Conservation (phyloP, 208 protist genomes). For the Novymonas esmeraldas region DNA sequence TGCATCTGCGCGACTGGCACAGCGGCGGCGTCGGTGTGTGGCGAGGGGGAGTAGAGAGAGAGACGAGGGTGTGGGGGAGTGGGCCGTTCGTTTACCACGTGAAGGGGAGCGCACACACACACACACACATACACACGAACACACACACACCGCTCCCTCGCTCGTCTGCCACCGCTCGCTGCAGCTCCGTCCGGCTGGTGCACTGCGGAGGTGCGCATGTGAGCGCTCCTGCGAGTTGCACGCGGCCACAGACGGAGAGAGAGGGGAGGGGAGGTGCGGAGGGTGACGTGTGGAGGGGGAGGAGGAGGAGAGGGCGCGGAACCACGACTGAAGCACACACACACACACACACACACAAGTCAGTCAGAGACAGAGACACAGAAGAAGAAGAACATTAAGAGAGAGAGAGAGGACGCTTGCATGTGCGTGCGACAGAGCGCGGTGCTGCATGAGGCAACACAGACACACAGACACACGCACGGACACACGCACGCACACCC, state of each 20-base stretch:
- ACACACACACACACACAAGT: not conserved
- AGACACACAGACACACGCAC: not conserved
- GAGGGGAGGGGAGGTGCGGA: not conserved
- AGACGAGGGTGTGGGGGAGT: no score
- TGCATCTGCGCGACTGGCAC: no score
- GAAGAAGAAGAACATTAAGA: not conserved
- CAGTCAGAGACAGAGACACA: not conserved
- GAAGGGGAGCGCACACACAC: not conserved
- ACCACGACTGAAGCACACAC: not conserved
- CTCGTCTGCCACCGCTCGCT: no score
- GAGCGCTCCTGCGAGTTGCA: no score
- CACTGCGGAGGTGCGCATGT: no score
- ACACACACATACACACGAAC: not conserved
- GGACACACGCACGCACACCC: not conserved
- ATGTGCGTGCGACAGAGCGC: no score
- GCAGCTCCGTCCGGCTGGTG: no score
- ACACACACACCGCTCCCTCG: not conserved
- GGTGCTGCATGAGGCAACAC: no score
- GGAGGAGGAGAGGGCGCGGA: not conserved
- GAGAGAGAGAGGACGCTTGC: not conserved
- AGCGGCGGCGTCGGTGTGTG: no score
- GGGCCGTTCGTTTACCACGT: no score
- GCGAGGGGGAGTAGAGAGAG: no score
- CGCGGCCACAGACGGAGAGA: not conserved
- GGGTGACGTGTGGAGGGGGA: not conserved